Conservation (phyloP, 2,329 filamentous ascomycete species). For the Pseudogymnoascus sp. region DNA sequence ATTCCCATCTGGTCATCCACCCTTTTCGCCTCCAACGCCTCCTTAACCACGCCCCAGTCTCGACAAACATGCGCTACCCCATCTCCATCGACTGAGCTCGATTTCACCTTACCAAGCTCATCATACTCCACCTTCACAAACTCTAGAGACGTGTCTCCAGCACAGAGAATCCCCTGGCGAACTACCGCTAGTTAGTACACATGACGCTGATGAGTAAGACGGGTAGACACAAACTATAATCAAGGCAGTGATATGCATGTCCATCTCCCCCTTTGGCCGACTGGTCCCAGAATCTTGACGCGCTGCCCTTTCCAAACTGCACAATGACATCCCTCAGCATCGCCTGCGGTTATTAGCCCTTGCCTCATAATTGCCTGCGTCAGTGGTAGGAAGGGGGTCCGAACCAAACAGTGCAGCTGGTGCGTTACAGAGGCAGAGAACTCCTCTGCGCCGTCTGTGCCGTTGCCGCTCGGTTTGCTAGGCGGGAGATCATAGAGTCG, state of each 20-base stretch:
- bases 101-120: slow-evolving; percentile 19
- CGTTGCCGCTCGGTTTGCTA: slow-evolving; percentile 21
- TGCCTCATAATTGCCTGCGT: background rate
- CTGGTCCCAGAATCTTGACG: slow-evolving; percentile 17
- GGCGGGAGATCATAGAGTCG: slow-evolving; percentile 24
- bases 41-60: slow-evolving; percentile 24
- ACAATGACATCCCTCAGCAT: slow-evolving; percentile 26
- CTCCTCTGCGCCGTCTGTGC: slow-evolving; percentile 22
- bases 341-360: slow-evolving; percentile 12
- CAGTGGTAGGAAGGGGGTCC: background rate
- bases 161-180: slow-evolving; percentile 25
- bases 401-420: slow-evolving; percentile 26
- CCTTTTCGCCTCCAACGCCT: slow-evolving; percentile 22
- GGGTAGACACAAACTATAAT: slow-evolving; percentile 22
- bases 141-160: slow-evolving; percentile 27
- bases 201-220: background rate
- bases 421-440: slow-evolving; percentile 26
- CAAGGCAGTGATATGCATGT: slow-evolving; percentile 28
- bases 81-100: slow-evolving; percentile 22
- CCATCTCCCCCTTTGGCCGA: slow-evolving; percentile 22
- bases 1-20: slow-evolving; percentile 24
- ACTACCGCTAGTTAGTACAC: slow-evolving; percentile 14
- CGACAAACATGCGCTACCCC: slow-evolving; percentile 26
- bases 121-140: slow-evolving; percentile 19
- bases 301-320: slow-evolving; percentile 24